A percentile compares a stretch with the other conserved stretches of the same genome.
phyloP scores from a whole-genome alignment of 2,329 filamentous ascomycete species.

The Chrysoporthe cubensis region DNA sequence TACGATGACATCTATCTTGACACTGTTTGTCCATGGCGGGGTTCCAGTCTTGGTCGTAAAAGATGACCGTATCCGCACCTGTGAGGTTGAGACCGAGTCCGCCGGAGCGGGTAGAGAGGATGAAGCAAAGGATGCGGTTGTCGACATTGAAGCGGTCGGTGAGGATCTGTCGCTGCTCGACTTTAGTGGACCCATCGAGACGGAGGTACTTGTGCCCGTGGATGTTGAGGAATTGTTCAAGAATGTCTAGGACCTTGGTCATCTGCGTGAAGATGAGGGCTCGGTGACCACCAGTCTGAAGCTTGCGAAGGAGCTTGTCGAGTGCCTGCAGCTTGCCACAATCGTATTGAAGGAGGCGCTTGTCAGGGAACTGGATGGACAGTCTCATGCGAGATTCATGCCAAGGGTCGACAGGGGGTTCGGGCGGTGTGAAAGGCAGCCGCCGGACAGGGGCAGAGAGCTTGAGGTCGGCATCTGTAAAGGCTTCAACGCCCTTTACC shows the following conservation, averaged over 20 bases:
- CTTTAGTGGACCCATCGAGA: slow-evolving; percentile 93
- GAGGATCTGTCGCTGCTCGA: slow-evolving; percentile 92
- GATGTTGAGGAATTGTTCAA: slow-evolving; percentile 97
- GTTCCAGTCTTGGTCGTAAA: slow-evolving; percentile 99
- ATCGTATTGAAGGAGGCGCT: slow-evolving; percentile 93
- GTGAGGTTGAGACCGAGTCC: slow-evolving; percentile 96
- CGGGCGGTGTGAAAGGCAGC: slow-evolving; percentile 60
- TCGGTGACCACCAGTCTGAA: slow-evolving; percentile 89
- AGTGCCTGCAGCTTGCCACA: slow-evolving; percentile 94
- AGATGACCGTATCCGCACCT: slow-evolving; percentile 96
- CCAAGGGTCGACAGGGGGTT: slow-evolving; percentile 74
- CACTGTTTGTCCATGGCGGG: slow-evolving; percentile 99
- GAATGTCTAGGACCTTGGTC: slow-evolving; percentile 96
- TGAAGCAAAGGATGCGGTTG: slow-evolving; percentile 89
- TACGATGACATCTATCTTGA: slow-evolving; percentile 95
- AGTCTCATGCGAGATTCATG: slow-evolving; percentile 91
- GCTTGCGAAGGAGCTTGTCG: slow-evolving; percentile 80
- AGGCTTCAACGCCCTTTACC: slow-evolving; percentile 57
- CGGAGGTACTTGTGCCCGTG: slow-evolving; percentile 96
- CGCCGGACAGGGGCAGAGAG: slow-evolving; percentile 60
- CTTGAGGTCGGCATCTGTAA: slow-evolving; percentile 60
- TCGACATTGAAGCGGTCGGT: slow-evolving; percentile 98
- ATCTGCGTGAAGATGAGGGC: slow-evolving; percentile 99
- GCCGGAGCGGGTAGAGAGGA: slow-evolving; percentile 90
- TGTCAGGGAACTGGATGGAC: slow-evolving; percentile 96